Base-by-base conservation (phyloP, 495 filamentous ascomycete genomes). In the Penicillium egyptiacum region DNA sequence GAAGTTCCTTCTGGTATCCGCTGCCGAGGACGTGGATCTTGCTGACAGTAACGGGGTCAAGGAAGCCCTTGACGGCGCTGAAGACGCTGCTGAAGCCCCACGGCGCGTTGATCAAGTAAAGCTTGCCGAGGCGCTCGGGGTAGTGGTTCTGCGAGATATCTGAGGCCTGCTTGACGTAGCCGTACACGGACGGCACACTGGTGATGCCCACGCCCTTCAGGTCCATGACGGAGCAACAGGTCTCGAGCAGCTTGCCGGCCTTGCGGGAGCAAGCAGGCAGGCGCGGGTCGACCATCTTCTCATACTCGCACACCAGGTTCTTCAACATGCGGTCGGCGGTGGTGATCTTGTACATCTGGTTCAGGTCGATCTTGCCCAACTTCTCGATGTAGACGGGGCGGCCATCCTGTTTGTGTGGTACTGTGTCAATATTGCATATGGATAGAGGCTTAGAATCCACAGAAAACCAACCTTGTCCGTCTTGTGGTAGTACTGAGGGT, bases 401-500 rank as follows among this genome's bases (percentile, higher is more conserved):
- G 52, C 94, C 94, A 79, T 98, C 94, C 93, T 96, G 67, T 44
- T 47, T 35, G 20, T 4, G 16, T 4, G 28, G 19, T 14, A 17
- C 6, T 7, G 31, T 47, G 43, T 70, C 63, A 69, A 53, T 55
- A 25, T 25, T 3, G 31, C 25, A 10, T 17, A 9, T 12, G 1
- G 6, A 26, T 25, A 7, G 14, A n/a, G 23, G 20, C n/a, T 3
- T 39, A 12, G n/a, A 58, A 25, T 17, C 40, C 30, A 52, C 26
- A 3, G 43, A 25, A 30, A 35, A 61, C 74, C 28, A 75, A 94
- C 92, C 81, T 95, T 96, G 76, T 98, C 94, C 6, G 91, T 98
- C 79, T 96, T 96, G 83, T 98, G 94, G 73, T 98, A 98, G 80
- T 94, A 98, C 79, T 98, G 94, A 4, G 92, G 91, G 72, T 98